Evolutionary conservation across 2,329 filamentous ascomycete genomes (phyloP).

Genomic region (Beauveria brongniartii): DNA sequence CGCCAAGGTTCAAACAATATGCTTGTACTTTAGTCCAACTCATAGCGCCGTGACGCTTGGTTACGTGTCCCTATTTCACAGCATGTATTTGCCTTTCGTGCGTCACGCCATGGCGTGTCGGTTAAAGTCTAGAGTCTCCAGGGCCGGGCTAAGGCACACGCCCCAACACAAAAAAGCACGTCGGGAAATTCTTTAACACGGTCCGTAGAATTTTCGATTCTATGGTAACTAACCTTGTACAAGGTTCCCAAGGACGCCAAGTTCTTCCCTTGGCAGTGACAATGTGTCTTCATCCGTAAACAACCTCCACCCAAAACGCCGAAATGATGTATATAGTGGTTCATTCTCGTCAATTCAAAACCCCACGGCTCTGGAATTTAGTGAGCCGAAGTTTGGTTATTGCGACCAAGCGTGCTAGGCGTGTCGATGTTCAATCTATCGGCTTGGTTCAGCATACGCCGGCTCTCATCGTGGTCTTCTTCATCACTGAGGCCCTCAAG

Average conservation of each 20-base stretch:
- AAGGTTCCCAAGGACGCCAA: neutral
- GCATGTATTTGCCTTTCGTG: too few relatives aligned
- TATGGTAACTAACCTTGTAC: neutral
- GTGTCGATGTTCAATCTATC: constrained; percentile 33
- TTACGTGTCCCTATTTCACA: too few relatives aligned
- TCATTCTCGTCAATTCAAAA: neutral
- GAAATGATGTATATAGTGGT: neutral
- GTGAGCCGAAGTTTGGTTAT: constrained; percentile 23
- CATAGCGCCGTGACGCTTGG: too few relatives aligned
- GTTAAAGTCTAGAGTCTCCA: too few relatives aligned
- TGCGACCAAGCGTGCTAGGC: constrained; percentile 30
- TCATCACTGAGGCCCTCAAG: constrained; percentile 84
- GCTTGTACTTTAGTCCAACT: too few relatives aligned
- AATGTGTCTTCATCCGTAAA: neutral
- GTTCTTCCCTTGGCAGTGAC: neutral
- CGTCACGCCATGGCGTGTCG: too few relatives aligned
- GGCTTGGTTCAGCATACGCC: constrained; percentile 28
- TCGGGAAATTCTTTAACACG: neutral
- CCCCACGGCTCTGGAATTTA: neutral
- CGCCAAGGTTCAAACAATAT: too few relatives aligned
- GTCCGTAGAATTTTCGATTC: neutral
- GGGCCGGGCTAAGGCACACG: neutral
- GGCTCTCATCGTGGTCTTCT: constrained; percentile 60
- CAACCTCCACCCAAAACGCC: constrained; percentile 3
- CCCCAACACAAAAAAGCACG: neutral